Base-by-base conservation (phyloP, 768 basidiomycete genomes). In the Udeniomyces megalosporus region DNA sequence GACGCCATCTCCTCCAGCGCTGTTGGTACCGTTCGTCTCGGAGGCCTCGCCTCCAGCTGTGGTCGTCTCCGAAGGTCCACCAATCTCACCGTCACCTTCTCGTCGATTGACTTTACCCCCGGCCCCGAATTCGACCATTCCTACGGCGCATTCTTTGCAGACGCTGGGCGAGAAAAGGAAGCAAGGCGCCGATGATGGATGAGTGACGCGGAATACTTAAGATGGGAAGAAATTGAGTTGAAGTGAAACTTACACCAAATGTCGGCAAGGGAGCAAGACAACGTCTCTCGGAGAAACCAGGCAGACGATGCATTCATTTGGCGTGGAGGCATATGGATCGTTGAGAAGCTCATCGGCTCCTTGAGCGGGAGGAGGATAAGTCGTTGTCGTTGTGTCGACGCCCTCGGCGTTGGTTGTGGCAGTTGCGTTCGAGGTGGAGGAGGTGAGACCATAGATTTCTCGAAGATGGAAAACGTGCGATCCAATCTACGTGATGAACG, bases 61-160 rank as follows among this genome's bases (percentile, higher is more conserved):
- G 15, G 22, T 35, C 44, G 51, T 57, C 45, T 58, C 63, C 15
- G 24, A 42, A 34, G 54, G 44, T 24, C 49, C 61, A 1, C 45
- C 48, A 20, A 52, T 32, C 42, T 57, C 55, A 22, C 58, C 58
- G 28, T 60, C 58, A 3, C 78, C 80, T 54, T 74, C 74, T 35
- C 74, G 67, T 26, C 74, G 56, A 15, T 69, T 69, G 20, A 93
- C 85, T 52, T 79, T 83, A 2, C 91, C 91, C 2, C 91, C 91
- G 0, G 91, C 91, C 31, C 91, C 91, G 71, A 90, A 96, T 72
- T 96, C 91, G 53, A 96, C 84, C 91, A 96, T 96, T 71, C 93
- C 93, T 57, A 95, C 74, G 0, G 91, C 91, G 70, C 91, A 96
- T 50, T 93, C 91, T 69, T 86, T 84, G 76, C 91, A 96, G 4